Evolutionary conservation across 306 rosid genomes (phyloP).

Genomic region (Ceratonia siliqua): DNA sequence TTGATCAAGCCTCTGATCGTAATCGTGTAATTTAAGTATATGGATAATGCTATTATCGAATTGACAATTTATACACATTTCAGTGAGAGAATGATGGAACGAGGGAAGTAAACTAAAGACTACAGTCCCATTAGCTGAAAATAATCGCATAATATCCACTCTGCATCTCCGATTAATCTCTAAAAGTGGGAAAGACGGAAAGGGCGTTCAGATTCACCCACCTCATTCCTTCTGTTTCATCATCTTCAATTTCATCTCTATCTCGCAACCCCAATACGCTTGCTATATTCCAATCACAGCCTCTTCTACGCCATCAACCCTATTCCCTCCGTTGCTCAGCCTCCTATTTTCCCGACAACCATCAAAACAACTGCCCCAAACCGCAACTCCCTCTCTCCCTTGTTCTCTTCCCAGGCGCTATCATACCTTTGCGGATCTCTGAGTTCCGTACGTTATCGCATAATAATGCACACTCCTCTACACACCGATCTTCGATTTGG

Average conservation of each 20-base stretch:
- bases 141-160: too few species aligned
- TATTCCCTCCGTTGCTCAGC: constrained; percentile 68
- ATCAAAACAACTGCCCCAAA: constrained; percentile 73
- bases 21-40: too few species aligned
- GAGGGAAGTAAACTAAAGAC: too few species aligned
- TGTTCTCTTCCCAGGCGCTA: constrained; percentile 95
- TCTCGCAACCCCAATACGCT: constrained; percentile 48
- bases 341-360: constrained; percentile 84
- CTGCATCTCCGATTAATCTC: too few species aligned
- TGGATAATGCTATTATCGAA: too few species aligned
- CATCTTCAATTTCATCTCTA: constrained; percentile 52
- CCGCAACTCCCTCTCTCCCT: constrained; percentile 83
- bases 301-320: constrained; percentile 26
- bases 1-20: too few species aligned
- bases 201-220: constrained; percentile 91
- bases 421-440: constrained; percentile 93
- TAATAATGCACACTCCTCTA: constrained; percentile 98
- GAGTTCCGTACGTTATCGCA: constrained; percentile 97
- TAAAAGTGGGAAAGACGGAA: not conserved
- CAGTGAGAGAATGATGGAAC: too few species aligned
- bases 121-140: too few species aligned
- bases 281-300: constrained; percentile 42
- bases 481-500: constrained; percentile 98
- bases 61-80: too few species aligned
- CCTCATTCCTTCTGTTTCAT: constrained; percentile 62